phyloP scores from a whole-genome alignment of 2,329 filamentous ascomycete species.

The Nigrospora sphaerica region DNA sequence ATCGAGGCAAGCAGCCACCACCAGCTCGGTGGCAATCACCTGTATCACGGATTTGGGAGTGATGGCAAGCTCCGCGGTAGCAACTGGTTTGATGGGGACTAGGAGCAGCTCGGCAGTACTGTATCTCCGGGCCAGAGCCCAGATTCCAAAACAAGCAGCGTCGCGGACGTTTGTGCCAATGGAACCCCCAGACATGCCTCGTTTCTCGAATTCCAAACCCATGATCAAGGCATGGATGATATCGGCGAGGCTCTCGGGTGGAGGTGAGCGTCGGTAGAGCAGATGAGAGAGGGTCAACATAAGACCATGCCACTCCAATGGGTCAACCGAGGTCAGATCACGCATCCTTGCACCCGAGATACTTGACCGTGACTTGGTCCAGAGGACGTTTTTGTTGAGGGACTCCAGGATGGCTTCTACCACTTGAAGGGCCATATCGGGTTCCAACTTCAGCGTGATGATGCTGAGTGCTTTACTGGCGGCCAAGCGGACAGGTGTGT shows the following conservation, averaged over 20 bases:
- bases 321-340: slow-evolving; percentile 69
- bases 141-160: slow-evolving; percentile 92
- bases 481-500: slow-evolving; percentile 83
- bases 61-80: slow-evolving; percentile 29
- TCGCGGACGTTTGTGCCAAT: slow-evolving; percentile 88
- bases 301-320: slow-evolving; percentile 85
- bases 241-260: slow-evolving; percentile 59
- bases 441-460: slow-evolving; percentile 71
- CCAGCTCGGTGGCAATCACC: slow-evolving; percentile 71
- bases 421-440: slow-evolving; percentile 77
- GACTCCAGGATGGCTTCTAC: slow-evolving; percentile 78
- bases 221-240: slow-evolving; percentile 72
- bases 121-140: slow-evolving; percentile 85
- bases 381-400: slow-evolving; percentile 52
- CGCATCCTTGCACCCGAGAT: slow-evolving; percentile 29
- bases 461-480: slow-evolving; percentile 90
- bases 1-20: slow-evolving; percentile 78
- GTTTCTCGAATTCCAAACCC: slow-evolving; percentile 82
- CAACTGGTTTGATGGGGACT: slow-evolving; percentile 44
- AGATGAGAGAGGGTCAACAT: slow-evolving; percentile 83
- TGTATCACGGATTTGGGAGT: slow-evolving; percentile 55
- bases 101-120: slow-evolving; percentile 67
- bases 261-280: slow-evolving; percentile 76
- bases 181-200: slow-evolving; percentile 75
- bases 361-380: slow-evolving; percentile 31